Percentiles rank a stretch among this genome's conserved stretches.
phyloP scores from a whole-genome alignment of 352 stramenopile genomes.

The Pythium oligandrum region DNA sequence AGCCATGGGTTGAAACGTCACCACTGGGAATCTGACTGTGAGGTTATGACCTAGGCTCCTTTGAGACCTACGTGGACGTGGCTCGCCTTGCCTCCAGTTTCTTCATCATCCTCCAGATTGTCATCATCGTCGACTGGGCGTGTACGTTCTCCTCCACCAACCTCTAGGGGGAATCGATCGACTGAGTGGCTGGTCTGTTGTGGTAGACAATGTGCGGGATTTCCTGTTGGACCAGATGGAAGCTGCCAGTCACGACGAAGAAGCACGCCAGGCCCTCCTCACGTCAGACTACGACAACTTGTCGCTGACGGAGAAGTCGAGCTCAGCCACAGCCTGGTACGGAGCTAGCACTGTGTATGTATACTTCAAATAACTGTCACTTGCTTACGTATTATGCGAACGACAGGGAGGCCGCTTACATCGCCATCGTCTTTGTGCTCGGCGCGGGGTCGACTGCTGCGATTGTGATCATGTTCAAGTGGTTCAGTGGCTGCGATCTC shows the following conservation, averaged over 20 bases:
- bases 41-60: constrained; percentile 36
- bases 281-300: constrained; percentile 23
- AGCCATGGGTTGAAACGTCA: no score
- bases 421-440: constrained; percentile 40
- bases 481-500: constrained; percentile 43
- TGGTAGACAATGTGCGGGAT: constrained; percentile 55
- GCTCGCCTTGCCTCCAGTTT: constrained; percentile 49
- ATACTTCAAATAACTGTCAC: no score
- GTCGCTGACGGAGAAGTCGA: neutral
- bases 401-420: constrained; percentile 48
- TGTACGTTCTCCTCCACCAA: constrained; percentile 24
- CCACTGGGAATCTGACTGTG: no score
- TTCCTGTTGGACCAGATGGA: constrained; percentile 71
- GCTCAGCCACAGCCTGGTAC: neutral
- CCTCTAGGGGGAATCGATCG: neutral
- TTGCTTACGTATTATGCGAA: no score
- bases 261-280: constrained; percentile 45
- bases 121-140: constrained; percentile 76
- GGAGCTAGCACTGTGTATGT: no score
- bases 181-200: neutral
- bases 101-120: constrained; percentile 75
- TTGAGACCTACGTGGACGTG: constrained; percentile 56
- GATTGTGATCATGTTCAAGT: constrained; percentile 49
- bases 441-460: constrained; percentile 25
- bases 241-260: constrained; percentile 43